These are phyloP conservation scores for Tricholoma sp. DNA, from an alignment of 768 basidiomycete genomes.

Conservation along the genomic window DNA sequence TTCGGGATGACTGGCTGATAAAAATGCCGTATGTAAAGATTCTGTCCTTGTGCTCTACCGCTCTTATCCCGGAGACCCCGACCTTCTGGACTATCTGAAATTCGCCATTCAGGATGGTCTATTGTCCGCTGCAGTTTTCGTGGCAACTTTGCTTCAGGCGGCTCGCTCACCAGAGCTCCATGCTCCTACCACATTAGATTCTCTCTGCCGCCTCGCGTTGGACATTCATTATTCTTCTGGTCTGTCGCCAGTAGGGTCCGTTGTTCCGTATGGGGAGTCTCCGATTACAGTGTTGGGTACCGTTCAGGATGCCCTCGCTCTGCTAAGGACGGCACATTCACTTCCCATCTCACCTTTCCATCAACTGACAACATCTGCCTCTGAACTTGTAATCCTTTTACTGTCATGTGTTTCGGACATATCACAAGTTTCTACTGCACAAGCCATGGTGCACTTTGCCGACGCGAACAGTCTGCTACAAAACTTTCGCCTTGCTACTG, in stretches of 20 bases:
- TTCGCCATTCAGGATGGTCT: slow-evolving; percentile 51
- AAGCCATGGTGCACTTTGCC: slow-evolving; percentile 45
- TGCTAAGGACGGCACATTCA: slow-evolving; percentile 53
- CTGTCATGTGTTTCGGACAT: slow-evolving; percentile 57
- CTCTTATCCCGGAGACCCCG: slow-evolving; percentile 65
- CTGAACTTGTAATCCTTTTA: slow-evolving; percentile 59
- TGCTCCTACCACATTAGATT: slow-evolving; percentile 60
- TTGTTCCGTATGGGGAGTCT: slow-evolving; percentile 47
- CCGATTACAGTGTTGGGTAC: slow-evolving; percentile 45
- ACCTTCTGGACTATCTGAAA: slow-evolving; percentile 62
- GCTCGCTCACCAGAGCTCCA: slow-evolving; percentile 62
- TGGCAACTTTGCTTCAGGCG: slow-evolving; percentile 63
- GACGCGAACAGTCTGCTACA: slow-evolving; percentile 53
- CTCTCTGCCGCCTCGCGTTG: slow-evolving; percentile 61
- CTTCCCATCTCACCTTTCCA: slow-evolving; percentile 56
- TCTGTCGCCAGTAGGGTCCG: slow-evolving; percentile 45
- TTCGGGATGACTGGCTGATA: neutral
- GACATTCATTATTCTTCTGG: slow-evolving; percentile 61
- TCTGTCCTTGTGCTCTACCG: slow-evolving; percentile 65
- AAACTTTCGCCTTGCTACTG: slow-evolving; percentile 44
- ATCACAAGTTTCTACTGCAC: slow-evolving; percentile 55
- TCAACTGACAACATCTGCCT: slow-evolving; percentile 51
- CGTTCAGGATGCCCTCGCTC: slow-evolving; percentile 54
- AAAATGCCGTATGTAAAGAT: slow-evolving; percentile 34
- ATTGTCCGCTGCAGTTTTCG: slow-evolving; percentile 54